Base-by-base conservation (phyloP, 176 grass and related monocot genomes). In the Melocanna baccifera region DNA sequence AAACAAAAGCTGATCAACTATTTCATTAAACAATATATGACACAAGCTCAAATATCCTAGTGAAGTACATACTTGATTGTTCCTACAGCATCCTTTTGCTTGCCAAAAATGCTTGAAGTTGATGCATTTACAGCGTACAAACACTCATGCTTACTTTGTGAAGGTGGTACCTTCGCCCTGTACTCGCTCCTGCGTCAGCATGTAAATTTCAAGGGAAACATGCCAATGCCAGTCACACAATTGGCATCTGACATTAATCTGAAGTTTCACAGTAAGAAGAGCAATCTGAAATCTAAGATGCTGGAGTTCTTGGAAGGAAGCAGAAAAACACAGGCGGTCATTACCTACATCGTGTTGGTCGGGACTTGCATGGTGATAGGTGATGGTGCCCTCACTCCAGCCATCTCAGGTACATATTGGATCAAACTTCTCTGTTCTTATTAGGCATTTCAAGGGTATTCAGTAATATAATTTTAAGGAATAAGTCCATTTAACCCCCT, bases 301-400 rank as follows among this genome's bases (percentile, higher is more conserved):
- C 89, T 67, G 1, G 52, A 59, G 30, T 96, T 88, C 81, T 81
- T 96, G 64, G 91, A 96, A 83, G 84, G 68, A 39, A 93, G 83
- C 58, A 11, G 69, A n/a, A 76, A 45, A 50, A 81, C 69, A 2
- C 94, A 96, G 84, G 81, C 80, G 30, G 30, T 78, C 58, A 89
- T 96, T 26, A 93, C 94, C 59, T 89, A 71, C 81, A 12, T 93
- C n/a, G 91, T 93, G 16, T 23, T 96, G 73, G 34, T 83, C 62
- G 94, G 89, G 18, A 96, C 91, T 34, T 96, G 91, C 63, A 96
- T 96, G 94, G 86, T 96, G 22, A 87, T 96, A 28, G 94, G 94
- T 58, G 91, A 93, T 63, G 94, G 94, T 72, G 91, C 94, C 8
- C 91, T 96, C 46, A 96, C 91, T 51, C 94, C 94, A 34, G 89